These are phyloP conservation scores for Draba incana DNA, from an alignment of 345 rosid species.

Conservation along the genomic window DNA sequence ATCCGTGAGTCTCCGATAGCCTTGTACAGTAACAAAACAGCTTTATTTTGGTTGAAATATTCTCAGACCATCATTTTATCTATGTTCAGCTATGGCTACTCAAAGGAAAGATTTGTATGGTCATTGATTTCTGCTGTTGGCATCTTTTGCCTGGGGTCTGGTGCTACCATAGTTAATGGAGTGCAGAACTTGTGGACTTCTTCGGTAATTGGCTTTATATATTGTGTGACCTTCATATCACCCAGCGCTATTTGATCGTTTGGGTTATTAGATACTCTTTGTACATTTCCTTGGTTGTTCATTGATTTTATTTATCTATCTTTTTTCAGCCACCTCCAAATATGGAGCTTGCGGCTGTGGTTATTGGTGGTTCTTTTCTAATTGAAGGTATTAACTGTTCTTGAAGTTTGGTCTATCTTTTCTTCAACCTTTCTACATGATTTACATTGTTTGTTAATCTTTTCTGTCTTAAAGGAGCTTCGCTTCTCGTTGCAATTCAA, in stretches of 20 bases:
- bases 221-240: neutral
- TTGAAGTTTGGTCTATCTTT: neutral
- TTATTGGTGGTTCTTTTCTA: slow-evolving; percentile 88
- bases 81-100: slow-evolving; percentile 85
- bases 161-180: slow-evolving; percentile 96
- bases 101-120: slow-evolving; percentile 99
- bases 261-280: slow-evolving; percentile 16
- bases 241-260: slow-evolving; percentile 13
- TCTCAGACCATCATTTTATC: slow-evolving; percentile 34
- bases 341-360: slow-evolving; percentile 87
- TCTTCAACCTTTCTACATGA: slow-evolving; percentile 8
- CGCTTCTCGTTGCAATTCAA: slow-evolving; percentile 93
- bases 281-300: slow-evolving; percentile 11
- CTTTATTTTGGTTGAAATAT: slow-evolving; percentile 17
- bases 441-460: slow-evolving; percentile 2
- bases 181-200: slow-evolving; percentile 87
- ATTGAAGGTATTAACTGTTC: slow-evolving; percentile 69
- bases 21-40: too few species aligned
- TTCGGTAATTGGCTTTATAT: slow-evolving; percentile 49
- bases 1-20: too few species aligned
- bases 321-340: slow-evolving; percentile 76
- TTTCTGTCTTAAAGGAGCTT: slow-evolving; percentile 64
- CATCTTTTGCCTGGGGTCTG: slow-evolving; percentile 97
- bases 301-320: slow-evolving; percentile 34
- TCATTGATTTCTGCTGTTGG: slow-evolving; percentile 99